These are phyloP conservation scores for Hemisphaericaspora subhashii DNA, from an alignment of 1,139 yeast species.

Conservation along the genomic window DNA sequence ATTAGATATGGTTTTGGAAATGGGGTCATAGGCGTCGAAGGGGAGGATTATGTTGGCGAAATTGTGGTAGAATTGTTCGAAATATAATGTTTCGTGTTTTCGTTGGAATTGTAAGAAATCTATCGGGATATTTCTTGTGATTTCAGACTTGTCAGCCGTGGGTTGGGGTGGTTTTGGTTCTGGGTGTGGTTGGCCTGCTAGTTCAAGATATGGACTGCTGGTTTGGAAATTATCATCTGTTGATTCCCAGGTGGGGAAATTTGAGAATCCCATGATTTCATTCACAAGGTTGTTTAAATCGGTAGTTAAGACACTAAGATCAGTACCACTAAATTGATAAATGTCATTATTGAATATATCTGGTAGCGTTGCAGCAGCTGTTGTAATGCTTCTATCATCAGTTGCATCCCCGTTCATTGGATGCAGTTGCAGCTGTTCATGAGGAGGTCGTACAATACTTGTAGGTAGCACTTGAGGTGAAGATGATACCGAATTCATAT, in stretches of 20 bases:
- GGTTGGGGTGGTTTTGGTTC: conserved; percentile 6
- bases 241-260: conserved; percentile 9
- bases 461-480: neutral
- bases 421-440: too few species aligned
- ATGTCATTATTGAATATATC: conserved; percentile 3
- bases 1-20: conserved; percentile 24
- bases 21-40: conserved; percentile 43
- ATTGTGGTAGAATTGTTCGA: conserved; percentile 52
- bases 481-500: neutral
- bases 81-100: conserved; percentile 43
- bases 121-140: conserved; percentile 14
- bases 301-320: conserved; percentile 28
- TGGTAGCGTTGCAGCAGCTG: neutral
- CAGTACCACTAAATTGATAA: conserved; percentile 17
- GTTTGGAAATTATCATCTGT: too few species aligned
- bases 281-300: conserved; percentile 34
- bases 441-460: too few species aligned
- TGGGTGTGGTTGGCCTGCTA: too few species aligned
- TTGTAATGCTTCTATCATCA: too few species aligned
- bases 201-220: too few species aligned
- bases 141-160: conserved; percentile 8
- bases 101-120: conserved; percentile 30
- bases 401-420: too few species aligned
- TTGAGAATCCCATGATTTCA: conserved; percentile 28
- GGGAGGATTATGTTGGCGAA: conserved; percentile 58